Conservation (phyloP, 306 rosid species). For the Trifolium repens region DNA sequence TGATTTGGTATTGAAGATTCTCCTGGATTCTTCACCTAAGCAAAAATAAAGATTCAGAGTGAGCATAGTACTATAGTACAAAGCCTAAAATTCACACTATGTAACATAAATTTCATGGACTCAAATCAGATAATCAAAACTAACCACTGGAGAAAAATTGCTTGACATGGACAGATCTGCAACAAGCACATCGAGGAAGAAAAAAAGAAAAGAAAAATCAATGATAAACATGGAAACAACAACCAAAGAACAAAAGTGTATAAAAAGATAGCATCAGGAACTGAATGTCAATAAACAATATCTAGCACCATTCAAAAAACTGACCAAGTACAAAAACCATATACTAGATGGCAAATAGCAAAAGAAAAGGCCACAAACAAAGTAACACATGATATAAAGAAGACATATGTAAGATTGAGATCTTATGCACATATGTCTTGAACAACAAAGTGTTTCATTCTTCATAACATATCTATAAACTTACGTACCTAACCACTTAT, state of each 20-base stretch:
- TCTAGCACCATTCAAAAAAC: constrained; percentile 33
- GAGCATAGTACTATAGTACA: constrained; percentile 21
- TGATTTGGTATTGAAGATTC: constrained; percentile 63
- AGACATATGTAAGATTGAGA: constrained; percentile 9
- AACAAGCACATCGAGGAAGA: constrained; percentile 44
- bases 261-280: constrained; percentile 26
- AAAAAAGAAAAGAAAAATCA: constrained; percentile 43
- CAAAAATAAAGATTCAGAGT: constrained; percentile 34
- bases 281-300: constrained; percentile 14
- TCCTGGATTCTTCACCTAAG: constrained; percentile 65
- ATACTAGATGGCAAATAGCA: constrained; percentile 26
- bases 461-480: constrained; percentile 15
- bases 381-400: constrained; percentile 11
- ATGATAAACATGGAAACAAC: constrained; percentile 37
- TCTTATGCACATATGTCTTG: constrained; percentile 1
- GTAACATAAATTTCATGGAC: constrained; percentile 39
- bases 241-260: constrained; percentile 28
- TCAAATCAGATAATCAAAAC: constrained; percentile 47
- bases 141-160: constrained; percentile 72
- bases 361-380: constrained; percentile 29
- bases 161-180: constrained; percentile 78
- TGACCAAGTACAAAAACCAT: constrained; percentile 32
- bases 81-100: constrained; percentile 37
- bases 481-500: not conserved
- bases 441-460: constrained; percentile 20